Percentiles rank a stretch among this genome's conserved stretches.
Conservation (phyloP, 2,329 filamentous ascomycete genomes). For the Aspergillus quadrilineatus region DNA sequence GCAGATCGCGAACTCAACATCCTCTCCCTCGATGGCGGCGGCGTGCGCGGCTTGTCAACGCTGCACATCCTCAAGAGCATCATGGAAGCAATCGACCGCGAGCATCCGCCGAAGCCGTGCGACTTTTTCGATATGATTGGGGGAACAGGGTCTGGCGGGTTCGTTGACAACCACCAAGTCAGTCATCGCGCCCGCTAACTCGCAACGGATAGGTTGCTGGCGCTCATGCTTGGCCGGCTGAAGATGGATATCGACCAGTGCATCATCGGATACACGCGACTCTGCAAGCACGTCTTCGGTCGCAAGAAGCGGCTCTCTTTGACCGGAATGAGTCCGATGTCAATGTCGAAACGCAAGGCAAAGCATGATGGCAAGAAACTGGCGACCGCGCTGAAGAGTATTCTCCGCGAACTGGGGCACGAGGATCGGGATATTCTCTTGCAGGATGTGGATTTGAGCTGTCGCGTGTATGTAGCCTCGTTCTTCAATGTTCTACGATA, state of each 20-base stretch:
- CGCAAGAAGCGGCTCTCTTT: constrained; percentile 24
- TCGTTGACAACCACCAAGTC: not conserved
- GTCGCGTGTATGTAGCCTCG: constrained; percentile 26
- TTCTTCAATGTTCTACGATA: not conserved
- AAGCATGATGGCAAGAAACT: constrained; percentile 37
- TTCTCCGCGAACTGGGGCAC: constrained; percentile 23
- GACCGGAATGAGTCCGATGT: constrained; percentile 8
- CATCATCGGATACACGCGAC: constrained; percentile 41
- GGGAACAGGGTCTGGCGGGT: constrained; percentile 41
- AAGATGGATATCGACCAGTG: constrained; percentile 48
- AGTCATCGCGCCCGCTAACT: not conserved
- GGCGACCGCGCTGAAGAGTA: constrained; percentile 27
- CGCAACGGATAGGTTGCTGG: constrained; percentile 35
- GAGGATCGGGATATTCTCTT: constrained; percentile 25
- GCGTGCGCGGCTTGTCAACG: constrained; percentile 41
- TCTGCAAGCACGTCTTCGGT: constrained; percentile 41
- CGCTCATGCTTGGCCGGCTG: constrained; percentile 50
- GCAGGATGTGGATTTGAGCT: constrained; percentile 26
- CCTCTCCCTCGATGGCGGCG: constrained; percentile 40
- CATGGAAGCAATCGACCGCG: constrained; percentile 33
- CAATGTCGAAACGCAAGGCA: constrained; percentile 16
- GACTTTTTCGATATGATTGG: constrained; percentile 45
- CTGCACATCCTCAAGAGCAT: constrained; percentile 38
- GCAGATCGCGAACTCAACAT: constrained; percentile 21
- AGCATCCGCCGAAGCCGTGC: constrained; percentile 32